Percentiles rank a stretch among this genome's conserved stretches.
Conservation (phyloP, 371 early-diverging fungal species). For the Apophysomyces ossiformis region DNA sequence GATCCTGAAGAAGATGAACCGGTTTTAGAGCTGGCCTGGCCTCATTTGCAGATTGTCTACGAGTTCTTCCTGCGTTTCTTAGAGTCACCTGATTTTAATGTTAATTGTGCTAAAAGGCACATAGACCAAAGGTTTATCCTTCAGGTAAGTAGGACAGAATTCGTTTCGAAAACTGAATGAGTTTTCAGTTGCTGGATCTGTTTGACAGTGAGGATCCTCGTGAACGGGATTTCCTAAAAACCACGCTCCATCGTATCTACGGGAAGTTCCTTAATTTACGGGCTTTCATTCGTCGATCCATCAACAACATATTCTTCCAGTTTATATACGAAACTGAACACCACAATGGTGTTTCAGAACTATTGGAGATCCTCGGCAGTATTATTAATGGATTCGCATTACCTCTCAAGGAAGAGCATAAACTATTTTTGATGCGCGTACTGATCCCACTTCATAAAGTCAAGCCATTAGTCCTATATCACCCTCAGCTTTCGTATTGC, state of each 20-base stretch:
- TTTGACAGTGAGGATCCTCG: conserved; percentile 97
- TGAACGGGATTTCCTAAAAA: conserved; percentile 95
- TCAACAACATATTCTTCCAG: conserved; percentile 95
- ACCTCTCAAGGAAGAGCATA: conserved; percentile 96
- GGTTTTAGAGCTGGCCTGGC: conserved; percentile 93
- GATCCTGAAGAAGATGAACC: conserved; percentile 98
- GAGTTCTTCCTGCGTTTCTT: conserved; percentile 94
- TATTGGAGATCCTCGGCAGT: conserved; percentile 94
- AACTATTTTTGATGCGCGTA: conserved; percentile 86
- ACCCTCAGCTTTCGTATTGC: conserved; percentile 95
- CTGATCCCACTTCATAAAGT: conserved; percentile 94
- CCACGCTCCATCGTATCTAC: conserved; percentile 95
- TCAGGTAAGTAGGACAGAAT: conserved; percentile 57
- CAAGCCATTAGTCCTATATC: conserved; percentile 86
- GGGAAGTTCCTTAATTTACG: conserved; percentile 94
- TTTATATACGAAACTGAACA: conserved; percentile 94
- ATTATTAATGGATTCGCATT: conserved; percentile 97
- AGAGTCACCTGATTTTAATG: conserved; percentile 94
- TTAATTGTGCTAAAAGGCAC: conserved; percentile 90
- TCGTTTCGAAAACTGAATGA: background rate
- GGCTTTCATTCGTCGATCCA: conserved; percentile 93
- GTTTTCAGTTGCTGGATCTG: conserved; percentile 77
- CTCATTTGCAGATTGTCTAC: conserved; percentile 94
- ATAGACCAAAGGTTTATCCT: conserved; percentile 92
- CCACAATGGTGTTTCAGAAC: conserved; percentile 95